Evolutionary conservation across 768 basidiomycete genomes (phyloP).

Genomic region (Hericium alpestre): DNA sequence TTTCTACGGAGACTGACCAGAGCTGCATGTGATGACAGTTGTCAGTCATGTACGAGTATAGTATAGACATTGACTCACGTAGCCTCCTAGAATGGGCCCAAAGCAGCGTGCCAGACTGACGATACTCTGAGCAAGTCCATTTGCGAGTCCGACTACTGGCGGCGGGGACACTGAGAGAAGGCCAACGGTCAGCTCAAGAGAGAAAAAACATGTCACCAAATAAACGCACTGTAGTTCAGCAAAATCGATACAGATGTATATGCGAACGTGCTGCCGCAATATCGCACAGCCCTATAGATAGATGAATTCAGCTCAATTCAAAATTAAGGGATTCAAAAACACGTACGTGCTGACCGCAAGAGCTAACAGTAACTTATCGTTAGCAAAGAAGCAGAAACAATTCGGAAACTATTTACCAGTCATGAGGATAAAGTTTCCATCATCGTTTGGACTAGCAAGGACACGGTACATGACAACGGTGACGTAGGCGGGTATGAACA

Average conservation of each 20-base stretch:
- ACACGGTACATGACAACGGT: constrained; percentile 63
- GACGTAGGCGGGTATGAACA: constrained; percentile 88
- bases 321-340: background rate
- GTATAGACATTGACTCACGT: constrained; percentile 35
- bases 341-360: constrained; percentile 75
- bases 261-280: constrained; percentile 78
- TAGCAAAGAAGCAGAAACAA: constrained; percentile 5
- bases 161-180: constrained; percentile 74
- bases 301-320: background rate
- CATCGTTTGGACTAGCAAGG: constrained; percentile 58
- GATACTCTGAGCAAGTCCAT: constrained; percentile 92
- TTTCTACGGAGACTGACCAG: constrained; percentile 11
- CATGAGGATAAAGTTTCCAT: constrained; percentile 77
- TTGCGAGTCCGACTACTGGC: constrained; percentile 78
- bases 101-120: constrained; percentile 88
- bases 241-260: constrained; percentile 89
- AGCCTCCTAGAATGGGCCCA: constrained; percentile 79
- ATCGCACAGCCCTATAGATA: constrained; percentile 62
- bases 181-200: background rate
- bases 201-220: background rate
- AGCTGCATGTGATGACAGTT: background rate
- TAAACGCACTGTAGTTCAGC: constrained; percentile 63
- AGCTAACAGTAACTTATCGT: constrained; percentile 31
- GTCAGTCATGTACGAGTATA: background rate
- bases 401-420: constrained; percentile 35